Evolutionary conservation across 2,329 filamentous ascomycete genomes (phyloP).

Genomic region (Harringtonia lauricola): DNA sequence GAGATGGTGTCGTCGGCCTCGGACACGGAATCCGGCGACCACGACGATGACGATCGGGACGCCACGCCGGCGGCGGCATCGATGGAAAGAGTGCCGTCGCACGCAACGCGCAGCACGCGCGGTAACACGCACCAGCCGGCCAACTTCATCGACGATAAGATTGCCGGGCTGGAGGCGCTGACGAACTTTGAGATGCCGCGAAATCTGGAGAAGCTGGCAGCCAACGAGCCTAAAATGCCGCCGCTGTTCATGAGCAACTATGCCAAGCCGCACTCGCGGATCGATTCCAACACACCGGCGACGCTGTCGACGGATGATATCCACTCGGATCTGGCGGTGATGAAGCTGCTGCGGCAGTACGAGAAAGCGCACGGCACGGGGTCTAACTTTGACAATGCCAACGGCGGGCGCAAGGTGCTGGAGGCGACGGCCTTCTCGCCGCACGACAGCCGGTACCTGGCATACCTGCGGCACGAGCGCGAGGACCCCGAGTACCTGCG

Average conservation of each 20-base stretch:
- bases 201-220: constrained; percentile 45
- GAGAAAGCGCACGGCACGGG: constrained; percentile 40
- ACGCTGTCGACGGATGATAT: constrained; percentile 40
- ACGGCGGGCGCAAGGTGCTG: constrained; percentile 43
- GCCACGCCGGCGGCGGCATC: constrained; percentile 19
- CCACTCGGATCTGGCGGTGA: constrained; percentile 43
- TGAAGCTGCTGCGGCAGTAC: constrained; percentile 47
- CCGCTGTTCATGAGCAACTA: constrained; percentile 46
- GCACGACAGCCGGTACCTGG: constrained; percentile 34
- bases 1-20: constrained; percentile 37
- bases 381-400: constrained; percentile 42
- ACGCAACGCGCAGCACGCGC: constrained; percentile 52
- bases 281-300: constrained; percentile 45
- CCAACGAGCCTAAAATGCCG: constrained; percentile 47
- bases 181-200: constrained; percentile 46
- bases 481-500: constrained; percentile 36
- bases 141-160: constrained; percentile 46
- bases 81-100: constrained; percentile 55
- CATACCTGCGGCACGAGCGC: constrained; percentile 33
- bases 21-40: constrained; percentile 41
- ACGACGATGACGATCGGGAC: constrained; percentile 37
- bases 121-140: constrained; percentile 33
- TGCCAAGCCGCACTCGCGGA: constrained; percentile 43
- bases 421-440: constrained; percentile 41
- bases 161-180: constrained; percentile 49